Evolutionary conservation across 2,329 filamentous ascomycete genomes (phyloP), one percentile per base, ranked within the genome.

Genomic region (Colletotrichum agaves): DNA sequence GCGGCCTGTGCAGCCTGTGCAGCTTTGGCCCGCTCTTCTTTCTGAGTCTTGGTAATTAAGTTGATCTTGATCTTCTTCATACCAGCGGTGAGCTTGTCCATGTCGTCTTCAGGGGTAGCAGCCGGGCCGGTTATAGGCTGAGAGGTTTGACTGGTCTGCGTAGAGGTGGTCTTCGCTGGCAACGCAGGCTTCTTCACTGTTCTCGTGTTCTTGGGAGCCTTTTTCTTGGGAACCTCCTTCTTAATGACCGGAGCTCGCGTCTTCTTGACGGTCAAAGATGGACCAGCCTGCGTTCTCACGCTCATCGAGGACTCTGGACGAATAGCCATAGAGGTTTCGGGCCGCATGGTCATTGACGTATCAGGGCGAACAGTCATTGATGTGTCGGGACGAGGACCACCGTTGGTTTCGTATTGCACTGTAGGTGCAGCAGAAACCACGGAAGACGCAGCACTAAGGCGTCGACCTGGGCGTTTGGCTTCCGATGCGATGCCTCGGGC

Each of bases 51-150:
- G 2, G 87, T 88, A 43, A 89, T 80, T 23, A 90, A 75, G 59
- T 86, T 89, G 72, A 90, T 87, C 74, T 86, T 89, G 65, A 90
- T 87, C 75, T 85, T 88, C 74, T 86, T 89, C 83, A 90, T 86
- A 1, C 86, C 84, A 39, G 80, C 81, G 0, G 87, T 85, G 68
- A 91, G 81, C 56, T 78, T 83, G 60, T 89, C 86, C 39, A 90
- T 74, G 55, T 84, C 84, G 53, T 82, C 78, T 3, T 71, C 73
- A 7, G 74, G 55, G 13, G 69, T 70, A 5, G 65, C 49, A 3
- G 39, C 49, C 13, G 57, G 47, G 35, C 55, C 60, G 11, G 56
- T 10, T 15, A 47, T 60, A 12, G 35, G 11, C 43, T 68, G 47
- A 31, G 50, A 43, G 15, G 61, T 53, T 21, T 39, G 62, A 6